Conservation (phyloP, 179 eudicot species). For the Pouteria campechiana region DNA sequence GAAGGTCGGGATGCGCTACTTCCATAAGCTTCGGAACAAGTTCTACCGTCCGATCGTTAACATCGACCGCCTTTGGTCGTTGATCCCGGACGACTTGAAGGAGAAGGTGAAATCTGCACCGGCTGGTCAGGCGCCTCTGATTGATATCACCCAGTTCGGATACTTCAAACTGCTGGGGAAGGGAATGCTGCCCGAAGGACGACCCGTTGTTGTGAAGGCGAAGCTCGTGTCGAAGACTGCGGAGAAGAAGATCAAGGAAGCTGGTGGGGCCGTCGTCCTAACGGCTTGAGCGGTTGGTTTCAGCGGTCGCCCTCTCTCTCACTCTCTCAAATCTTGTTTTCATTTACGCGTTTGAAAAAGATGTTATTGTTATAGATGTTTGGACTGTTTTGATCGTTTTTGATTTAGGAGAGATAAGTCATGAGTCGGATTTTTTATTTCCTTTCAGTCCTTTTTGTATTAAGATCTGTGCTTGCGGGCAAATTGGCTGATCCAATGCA, state of each 20-base stretch:
- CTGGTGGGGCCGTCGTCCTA: constrained; percentile 29
- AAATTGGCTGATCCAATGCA: too few relatives aligned
- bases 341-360: too few relatives aligned
- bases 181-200: constrained; percentile 10
- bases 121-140: constrained; percentile 9
- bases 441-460: too few relatives aligned
- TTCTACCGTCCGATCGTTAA: constrained; percentile 31
- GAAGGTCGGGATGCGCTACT: constrained; percentile 31
- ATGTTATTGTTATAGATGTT: too few relatives aligned
- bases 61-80: constrained; percentile 27
- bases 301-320: too few relatives aligned
- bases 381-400: too few relatives aligned
- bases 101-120: constrained; percentile 13
- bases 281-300: too few relatives aligned
- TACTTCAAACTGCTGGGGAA: constrained; percentile 28
- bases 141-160: constrained; percentile 28
- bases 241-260: constrained; percentile 34
- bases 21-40: constrained; percentile 30
- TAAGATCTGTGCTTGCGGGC: too few relatives aligned
- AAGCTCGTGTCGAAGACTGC: constrained; percentile 30
- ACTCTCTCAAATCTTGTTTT: too few relatives aligned
- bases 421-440: too few relatives aligned
- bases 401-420: too few relatives aligned
- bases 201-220: constrained; percentile 24
- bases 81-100: constrained; percentile 21